Evolutionary conservation across 1,139 yeast genomes (phyloP).

Genomic region (Magnusiomyces fungicola): DNA sequence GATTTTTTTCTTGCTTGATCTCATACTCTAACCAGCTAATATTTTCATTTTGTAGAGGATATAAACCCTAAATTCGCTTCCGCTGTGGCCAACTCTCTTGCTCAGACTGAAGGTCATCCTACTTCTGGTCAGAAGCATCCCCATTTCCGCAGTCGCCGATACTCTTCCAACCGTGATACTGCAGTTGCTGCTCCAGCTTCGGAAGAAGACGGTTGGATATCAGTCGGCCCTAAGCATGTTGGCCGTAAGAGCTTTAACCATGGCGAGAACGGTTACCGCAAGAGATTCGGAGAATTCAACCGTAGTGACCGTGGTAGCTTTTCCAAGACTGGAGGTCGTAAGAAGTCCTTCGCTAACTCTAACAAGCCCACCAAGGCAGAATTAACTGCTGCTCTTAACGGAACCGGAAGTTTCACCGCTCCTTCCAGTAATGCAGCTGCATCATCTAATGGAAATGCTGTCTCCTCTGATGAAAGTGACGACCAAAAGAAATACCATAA

Average conservation of each 20-base stretch:
- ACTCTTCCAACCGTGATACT: constrained; percentile 8
- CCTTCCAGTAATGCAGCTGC: background rate
- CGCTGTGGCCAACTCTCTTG: constrained; percentile 4
- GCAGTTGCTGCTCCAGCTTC: constrained; percentile 1
- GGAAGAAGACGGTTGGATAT: constrained; percentile 32
- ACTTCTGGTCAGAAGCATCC: constrained; percentile 1
- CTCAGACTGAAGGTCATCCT: background rate
- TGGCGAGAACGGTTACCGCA: constrained; percentile 15
- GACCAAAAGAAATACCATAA: background rate
- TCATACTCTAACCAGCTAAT: background rate
- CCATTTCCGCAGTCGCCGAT: constrained; percentile 8
- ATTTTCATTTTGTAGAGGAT: background rate
- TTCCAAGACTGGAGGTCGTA: constrained; percentile 5
- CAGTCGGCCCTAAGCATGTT: constrained; percentile 23
- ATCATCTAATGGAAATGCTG: background rate
- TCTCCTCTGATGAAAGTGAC: constrained; percentile 1
- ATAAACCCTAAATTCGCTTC: constrained; percentile 2
- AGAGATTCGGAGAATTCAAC: constrained; percentile 13
- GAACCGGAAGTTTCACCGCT: background rate
- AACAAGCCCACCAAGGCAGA: background rate
- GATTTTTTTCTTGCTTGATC: background rate
- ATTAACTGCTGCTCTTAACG: background rate
- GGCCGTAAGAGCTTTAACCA: constrained; percentile 17
- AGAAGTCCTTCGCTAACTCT: constrained; percentile 1
- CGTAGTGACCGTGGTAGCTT: constrained; percentile 9